Base-by-base conservation (phyloP, 2,329 filamentous ascomycete species). In the Fusarium abutilonis region DNA sequence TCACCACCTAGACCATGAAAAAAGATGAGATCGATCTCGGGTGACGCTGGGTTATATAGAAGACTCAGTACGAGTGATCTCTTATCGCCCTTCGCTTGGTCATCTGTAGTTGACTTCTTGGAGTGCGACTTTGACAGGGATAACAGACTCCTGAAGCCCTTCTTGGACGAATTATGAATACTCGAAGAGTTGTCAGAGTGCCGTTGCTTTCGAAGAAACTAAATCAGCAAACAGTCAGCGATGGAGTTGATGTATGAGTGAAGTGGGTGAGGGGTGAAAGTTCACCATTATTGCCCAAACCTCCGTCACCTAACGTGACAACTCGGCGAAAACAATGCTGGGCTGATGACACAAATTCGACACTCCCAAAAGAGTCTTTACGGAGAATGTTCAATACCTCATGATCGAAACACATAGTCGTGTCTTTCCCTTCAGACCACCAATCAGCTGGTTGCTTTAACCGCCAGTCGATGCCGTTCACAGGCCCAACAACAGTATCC, bases 1-100 rank as follows among this genome's bases (percentile, higher is more conserved):
- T 70, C 66, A 6, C 78, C 77, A 3, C 75, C 74, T 5, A 79
- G 70, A 6, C 77, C 77, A 61, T 80, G 77, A 8, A 79, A 69
- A 45, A 78, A 78, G 34, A 77, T 64, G 39, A 78, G 67, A 50
- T 64, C 62, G 43, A 64, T 54, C 75, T 64, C 39, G 4, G 70
- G 67, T 7, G 68, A 62, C 2, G 53, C 5, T 2, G 72, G 67
- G 11, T 52, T 55, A 34, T 64, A 34, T 4, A 74, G 46, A 1
- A 72, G 50, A 17, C 15, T 64, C 21, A 74, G 56, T 26, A 68
- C 62, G 42, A 58, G 35, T 3, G 58, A 44, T 4, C 61, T 58
- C 38, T 42, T 64, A 6, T 29, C 11, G 36, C 14, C 14, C 14
- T 50, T 43, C 23, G 34, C 26, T 32, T 46, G 32, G 7, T 53